Conservation (phyloP, 305 asterid genomes). For the Solanum hybrid region DNA sequence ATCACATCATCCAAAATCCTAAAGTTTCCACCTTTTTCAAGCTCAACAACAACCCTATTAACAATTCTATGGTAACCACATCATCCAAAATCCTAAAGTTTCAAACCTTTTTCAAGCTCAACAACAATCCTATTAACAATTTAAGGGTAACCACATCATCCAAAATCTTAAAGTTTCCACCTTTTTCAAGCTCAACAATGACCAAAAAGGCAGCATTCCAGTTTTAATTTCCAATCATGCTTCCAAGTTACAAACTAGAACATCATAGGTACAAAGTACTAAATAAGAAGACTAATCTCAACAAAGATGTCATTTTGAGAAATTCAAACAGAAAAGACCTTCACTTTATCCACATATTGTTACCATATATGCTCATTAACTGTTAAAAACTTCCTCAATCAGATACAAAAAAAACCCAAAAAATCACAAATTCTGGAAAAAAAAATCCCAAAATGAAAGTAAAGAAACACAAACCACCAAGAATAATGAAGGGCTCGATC, state of each 20-base stretch:
- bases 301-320: neutral
- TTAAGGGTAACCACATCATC: neutral
- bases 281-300: neutral
- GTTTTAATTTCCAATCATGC: neutral
- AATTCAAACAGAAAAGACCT: neutral
- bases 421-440: neutral
- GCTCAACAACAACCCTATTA: neutral
- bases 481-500: slow-evolving; percentile 41
- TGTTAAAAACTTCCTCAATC: neutral
- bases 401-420: neutral
- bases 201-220: neutral
- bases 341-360: neutral
- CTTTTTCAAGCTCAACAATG: neutral
- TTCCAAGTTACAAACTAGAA: neutral
- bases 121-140: neutral
- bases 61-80: neutral
- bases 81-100: neutral
- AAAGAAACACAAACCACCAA: slow-evolving; percentile 61
- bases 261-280: neutral
- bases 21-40: neutral
- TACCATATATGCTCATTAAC: neutral
- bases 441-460: neutral
- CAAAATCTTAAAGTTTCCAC: neutral
- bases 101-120: neutral
- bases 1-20: neutral